Evolutionary conservation across 75 land plant species (phyloP).

Genomic region (Pseudotsuga menziesii): DNA sequence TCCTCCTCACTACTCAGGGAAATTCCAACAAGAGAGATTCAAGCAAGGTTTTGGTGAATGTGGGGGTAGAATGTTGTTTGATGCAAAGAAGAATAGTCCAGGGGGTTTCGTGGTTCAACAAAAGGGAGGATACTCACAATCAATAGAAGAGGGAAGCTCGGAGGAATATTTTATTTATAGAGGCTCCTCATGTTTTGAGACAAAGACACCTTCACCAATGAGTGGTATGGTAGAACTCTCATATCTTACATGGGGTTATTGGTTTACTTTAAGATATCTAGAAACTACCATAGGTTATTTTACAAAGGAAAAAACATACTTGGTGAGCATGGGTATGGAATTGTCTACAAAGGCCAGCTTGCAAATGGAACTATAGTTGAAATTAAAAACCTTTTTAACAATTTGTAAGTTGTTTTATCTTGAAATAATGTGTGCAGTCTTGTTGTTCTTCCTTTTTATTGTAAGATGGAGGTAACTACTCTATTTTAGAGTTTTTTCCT

Average conservation of each 20-base stretch:
- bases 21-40: slow-evolving; percentile 52
- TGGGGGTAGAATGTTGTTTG: slow-evolving; percentile 24
- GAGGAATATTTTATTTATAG: slow-evolving; percentile 21
- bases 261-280: slow-evolving; percentile 80
- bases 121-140: slow-evolving; percentile 32
- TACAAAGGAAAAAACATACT: slow-evolving; percentile 57
- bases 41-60: slow-evolving; percentile 43
- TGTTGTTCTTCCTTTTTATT: background rate
- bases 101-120: slow-evolving; percentile 44
- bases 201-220: slow-evolving; percentile 42
- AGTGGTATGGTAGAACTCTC: slow-evolving; percentile 58
- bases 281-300: slow-evolving; percentile 63
- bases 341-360: slow-evolving; percentile 60
- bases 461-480: background rate
- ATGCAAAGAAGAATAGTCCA: slow-evolving; percentile 31
- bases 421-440: no score
- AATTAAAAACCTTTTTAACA: slow-evolving; percentile 72
- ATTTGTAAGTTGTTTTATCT: slow-evolving; percentile 38
- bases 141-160: slow-evolving; percentile 48
- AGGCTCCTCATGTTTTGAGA: slow-evolving; percentile 33
- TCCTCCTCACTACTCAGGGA: slow-evolving; percentile 52
- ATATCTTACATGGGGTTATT: slow-evolving; percentile 83
- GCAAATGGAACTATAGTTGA: slow-evolving; percentile 72
- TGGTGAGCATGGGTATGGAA: slow-evolving; percentile 85
- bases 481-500: slow-evolving; percentile 1